Evolutionary conservation across 257 asterid genomes (phyloP).

Genomic region (Ophiorrhiza pumila): DNA sequence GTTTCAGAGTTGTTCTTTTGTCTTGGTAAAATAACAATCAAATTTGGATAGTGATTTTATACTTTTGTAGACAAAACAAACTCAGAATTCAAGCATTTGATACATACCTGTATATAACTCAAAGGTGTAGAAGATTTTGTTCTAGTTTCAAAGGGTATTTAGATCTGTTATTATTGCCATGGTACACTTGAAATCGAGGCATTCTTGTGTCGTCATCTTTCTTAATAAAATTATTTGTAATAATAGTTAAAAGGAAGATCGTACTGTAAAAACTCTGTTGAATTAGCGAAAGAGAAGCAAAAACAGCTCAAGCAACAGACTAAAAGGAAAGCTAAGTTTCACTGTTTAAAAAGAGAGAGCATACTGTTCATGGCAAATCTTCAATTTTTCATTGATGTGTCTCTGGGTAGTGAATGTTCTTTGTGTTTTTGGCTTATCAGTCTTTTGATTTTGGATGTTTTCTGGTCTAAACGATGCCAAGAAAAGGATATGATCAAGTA

Average conservation of each 20-base stretch:
- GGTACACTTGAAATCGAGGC: not conserved
- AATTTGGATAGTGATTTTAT: not conserved
- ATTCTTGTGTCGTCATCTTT: not conserved
- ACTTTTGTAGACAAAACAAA: not conserved
- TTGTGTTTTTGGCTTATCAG: not conserved
- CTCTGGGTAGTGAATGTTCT: not conserved
- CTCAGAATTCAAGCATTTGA: not conserved
- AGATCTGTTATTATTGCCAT: not conserved
- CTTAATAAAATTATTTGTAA: not conserved
- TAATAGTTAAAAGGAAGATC: not conserved
- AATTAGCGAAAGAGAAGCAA: not conserved
- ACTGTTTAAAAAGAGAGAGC: not conserved
- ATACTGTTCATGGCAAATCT: not conserved
- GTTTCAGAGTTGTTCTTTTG: not conserved
- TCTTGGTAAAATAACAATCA: not conserved
- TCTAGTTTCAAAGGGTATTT: not conserved
- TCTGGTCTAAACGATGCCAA: slow-evolving; percentile 8
- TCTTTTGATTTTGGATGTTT: not conserved
- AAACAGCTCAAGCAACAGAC: not conserved
- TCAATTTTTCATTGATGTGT: not conserved
- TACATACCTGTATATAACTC: not conserved
- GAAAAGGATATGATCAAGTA: slow-evolving; percentile 1
- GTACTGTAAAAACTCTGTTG: not conserved
- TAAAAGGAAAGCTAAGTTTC: not conserved
- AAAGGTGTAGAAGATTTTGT: not conserved